phyloP scores from a whole-genome alignment of 177 flowering plant genomes.

The Vitis hybrid region DNA sequence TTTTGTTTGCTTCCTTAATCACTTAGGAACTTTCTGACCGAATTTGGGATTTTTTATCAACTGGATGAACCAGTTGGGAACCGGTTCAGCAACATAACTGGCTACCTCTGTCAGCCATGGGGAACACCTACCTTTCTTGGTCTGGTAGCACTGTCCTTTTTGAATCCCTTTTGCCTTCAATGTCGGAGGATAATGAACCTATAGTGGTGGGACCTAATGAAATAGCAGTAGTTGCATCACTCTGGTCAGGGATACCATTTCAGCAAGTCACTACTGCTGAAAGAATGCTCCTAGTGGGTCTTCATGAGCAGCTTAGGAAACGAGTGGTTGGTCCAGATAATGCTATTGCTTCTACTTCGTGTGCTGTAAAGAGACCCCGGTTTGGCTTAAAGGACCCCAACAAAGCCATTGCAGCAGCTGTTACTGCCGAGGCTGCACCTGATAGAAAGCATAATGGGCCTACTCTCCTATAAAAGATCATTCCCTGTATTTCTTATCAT shows the following conservation, averaged over 20 bases:
- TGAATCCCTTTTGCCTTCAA: slow-evolving; percentile 30
- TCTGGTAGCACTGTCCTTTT: slow-evolving; percentile 19
- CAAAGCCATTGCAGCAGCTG: slow-evolving; percentile 63
- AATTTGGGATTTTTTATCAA: no score
- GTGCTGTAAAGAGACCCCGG: slow-evolving; percentile 84
- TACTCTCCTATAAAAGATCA: no score
- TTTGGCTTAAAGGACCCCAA: slow-evolving; percentile 76
- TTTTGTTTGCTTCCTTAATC: no score
- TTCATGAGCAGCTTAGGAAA: slow-evolving; percentile 65
- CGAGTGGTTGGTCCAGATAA: slow-evolving; percentile 87
- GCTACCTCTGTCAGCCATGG: no score
- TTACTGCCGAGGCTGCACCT: no score
- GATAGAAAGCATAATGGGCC: no score
- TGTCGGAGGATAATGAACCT: slow-evolving; percentile 41
- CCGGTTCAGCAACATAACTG: no score
- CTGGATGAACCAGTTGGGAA: no score
- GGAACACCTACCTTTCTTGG: no score
- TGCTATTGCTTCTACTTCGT: slow-evolving; percentile 73
- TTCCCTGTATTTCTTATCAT: no score
- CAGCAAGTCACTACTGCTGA: slow-evolving; percentile 80
- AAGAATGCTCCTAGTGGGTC: slow-evolving; percentile 56
- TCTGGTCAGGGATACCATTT: slow-evolving; percentile 89
- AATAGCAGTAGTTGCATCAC: slow-evolving; percentile 75
- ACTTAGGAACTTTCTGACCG: no score
- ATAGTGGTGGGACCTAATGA: slow-evolving; percentile 68